Percentiles rank a stretch among this genome's conserved stretches.
Evolutionary conservation across 2,329 filamentous ascomycete species (phyloP).

Genomic region (Xylaria sp.): DNA sequence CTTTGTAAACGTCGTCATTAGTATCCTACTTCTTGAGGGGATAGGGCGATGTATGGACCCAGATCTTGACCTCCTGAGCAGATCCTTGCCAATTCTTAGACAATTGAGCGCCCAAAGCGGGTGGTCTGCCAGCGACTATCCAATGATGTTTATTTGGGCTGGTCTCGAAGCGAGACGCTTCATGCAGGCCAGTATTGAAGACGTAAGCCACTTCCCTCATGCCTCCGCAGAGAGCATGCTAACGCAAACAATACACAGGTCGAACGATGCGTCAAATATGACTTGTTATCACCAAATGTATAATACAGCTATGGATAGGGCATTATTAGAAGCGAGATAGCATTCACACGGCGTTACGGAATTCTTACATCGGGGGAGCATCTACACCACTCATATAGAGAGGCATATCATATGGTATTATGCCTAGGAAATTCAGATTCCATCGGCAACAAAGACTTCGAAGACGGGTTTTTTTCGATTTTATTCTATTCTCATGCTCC

Average conservation of each 20-base stretch:
- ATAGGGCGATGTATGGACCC: constrained; percentile 91
- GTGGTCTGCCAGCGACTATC: constrained; percentile 77
- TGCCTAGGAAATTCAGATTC: constrained; percentile 12
- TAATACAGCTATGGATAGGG: constrained; percentile 54
- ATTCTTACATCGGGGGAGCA: constrained; percentile 15
- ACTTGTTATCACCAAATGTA: constrained; percentile 87
- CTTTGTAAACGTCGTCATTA: constrained; percentile 98
- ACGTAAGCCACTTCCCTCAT: constrained; percentile 64
- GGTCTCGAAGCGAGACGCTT: constrained; percentile 90
- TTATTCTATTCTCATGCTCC: neutral
- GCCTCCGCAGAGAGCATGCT: constrained; percentile 5
- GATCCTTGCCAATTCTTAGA: constrained; percentile 88
- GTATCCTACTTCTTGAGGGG: constrained; percentile 91
- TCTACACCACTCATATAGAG: constrained; percentile 34
- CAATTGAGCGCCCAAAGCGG: constrained; percentile 83
- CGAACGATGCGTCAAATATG: constrained; percentile 90
- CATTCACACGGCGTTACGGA: constrained; percentile 43
- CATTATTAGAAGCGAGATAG: constrained; percentile 30
- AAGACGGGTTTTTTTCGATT: neutral
- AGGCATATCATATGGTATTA: constrained; percentile 1
- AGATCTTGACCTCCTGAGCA: constrained; percentile 84
- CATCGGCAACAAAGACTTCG: neutral
- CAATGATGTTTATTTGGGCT: constrained; percentile 91
- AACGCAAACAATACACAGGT: constrained; percentile 61
- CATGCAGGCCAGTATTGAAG: constrained; percentile 89